Conservation (phyloP, 192 early-diverging fungal species). For the Podila horticola region DNA sequence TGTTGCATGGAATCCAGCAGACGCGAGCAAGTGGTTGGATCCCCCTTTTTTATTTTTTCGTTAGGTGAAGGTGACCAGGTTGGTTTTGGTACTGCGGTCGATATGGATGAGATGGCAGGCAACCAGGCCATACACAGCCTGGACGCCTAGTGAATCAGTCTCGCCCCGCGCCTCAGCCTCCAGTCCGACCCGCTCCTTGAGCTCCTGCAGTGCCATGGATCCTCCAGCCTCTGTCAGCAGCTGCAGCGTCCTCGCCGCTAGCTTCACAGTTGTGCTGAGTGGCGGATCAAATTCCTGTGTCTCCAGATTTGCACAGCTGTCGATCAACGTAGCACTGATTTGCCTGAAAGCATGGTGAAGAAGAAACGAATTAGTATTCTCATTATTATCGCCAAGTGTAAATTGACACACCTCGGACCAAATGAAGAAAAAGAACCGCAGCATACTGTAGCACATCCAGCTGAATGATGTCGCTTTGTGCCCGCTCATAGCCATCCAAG, state of each 20-base stretch:
- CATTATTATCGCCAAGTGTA: neutral
- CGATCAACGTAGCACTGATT: constrained; percentile 33
- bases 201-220: constrained; percentile 8
- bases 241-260: constrained; percentile 26
- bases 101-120: constrained; percentile 39
- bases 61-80: constrained; percentile 23
- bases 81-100: constrained; percentile 33
- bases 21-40: too few species aligned
- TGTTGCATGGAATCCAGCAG: too few species aligned
- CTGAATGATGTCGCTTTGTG: constrained; percentile 23
- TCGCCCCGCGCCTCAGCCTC: constrained; percentile 20
- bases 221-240: constrained; percentile 18
- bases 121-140: constrained; percentile 34
- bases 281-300: constrained; percentile 34
- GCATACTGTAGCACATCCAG: constrained; percentile 46
- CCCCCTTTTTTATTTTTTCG: too few species aligned
- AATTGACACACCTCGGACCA: neutral
- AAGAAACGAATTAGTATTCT: neutral
- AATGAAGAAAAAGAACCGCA: neutral
- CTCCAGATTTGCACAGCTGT: constrained; percentile 17
- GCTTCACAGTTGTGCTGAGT: neutral
- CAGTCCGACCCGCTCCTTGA: constrained; percentile 28
- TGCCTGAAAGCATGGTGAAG: constrained; percentile 13
- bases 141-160: constrained; percentile 13
- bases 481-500: constrained; percentile 24